A percentile compares a stretch with the other conserved stretches of the same genome.
Evolutionary conservation across 108 stramenopile species (phyloP).

Genomic region (Nannochloropsis oceanica): DNA sequence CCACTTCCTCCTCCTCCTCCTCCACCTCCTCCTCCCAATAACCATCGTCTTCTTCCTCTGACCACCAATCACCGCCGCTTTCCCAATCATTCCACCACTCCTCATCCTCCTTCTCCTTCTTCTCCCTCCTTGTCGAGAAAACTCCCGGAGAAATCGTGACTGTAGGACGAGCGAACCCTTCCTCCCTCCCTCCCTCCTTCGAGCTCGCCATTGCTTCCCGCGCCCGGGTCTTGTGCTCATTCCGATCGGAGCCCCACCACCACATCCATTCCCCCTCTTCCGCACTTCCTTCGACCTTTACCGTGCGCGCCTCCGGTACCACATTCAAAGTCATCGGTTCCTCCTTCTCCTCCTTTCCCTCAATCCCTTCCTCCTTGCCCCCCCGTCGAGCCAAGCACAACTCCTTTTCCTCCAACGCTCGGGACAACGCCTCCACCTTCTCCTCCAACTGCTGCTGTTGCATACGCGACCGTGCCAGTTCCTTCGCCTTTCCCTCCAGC

Average conservation of each 20-base stretch:
- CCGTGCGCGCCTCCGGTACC: background rate
- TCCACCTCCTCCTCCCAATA: background rate
- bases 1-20: background rate
- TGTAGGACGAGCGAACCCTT: background rate
- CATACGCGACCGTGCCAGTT: background rate
- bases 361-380: background rate
- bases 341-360: background rate
- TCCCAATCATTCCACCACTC: background rate
- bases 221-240: background rate
- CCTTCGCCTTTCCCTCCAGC: background rate
- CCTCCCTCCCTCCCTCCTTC: background rate
- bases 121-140: no score
- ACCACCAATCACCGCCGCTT: background rate
- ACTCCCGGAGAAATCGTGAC: no score
- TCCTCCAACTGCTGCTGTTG: background rate
- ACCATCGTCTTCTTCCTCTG: no score
- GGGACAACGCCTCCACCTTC: background rate
- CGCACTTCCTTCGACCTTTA: background rate
- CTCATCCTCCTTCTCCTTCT: background rate
- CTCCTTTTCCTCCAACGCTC: background rate
- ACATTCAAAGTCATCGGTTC: background rate
- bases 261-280: background rate
- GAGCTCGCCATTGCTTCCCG: background rate
- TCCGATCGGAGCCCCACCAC: background rate
- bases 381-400: background rate